A percentile compares a stretch with the other conserved stretches of the same genome.
Evolutionary conservation across 192 early-diverging fungal genomes (phyloP).

Genomic region (Rhizophagus sp.): DNA sequence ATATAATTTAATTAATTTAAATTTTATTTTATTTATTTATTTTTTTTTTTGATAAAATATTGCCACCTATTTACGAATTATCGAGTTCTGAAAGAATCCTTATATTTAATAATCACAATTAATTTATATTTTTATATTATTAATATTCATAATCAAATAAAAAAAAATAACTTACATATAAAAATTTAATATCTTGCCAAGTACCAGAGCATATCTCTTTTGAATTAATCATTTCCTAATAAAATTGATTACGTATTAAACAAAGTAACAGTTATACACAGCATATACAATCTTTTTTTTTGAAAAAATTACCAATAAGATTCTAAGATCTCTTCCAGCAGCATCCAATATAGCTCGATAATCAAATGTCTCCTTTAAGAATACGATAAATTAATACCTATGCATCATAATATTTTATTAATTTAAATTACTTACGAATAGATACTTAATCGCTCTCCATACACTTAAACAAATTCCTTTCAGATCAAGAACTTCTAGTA

Average conservation of each 20-base stretch:
- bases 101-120: no score
- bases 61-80: no score
- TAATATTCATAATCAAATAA: neutral
- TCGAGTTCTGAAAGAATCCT: no score
- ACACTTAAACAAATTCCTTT: neutral
- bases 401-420: neutral
- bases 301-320: neutral
- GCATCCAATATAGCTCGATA: neutral
- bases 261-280: neutral
- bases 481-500: neutral
- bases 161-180: neutral
- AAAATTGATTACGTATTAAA: neutral
- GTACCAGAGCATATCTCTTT: neutral
- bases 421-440: neutral
- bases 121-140: no score
- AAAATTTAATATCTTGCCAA: neutral
- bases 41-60: no score
- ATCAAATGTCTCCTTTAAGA: neutral
- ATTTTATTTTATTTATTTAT: no score
- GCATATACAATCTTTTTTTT: neutral
- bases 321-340: neutral
- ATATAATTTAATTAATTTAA: no score
- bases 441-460: neutral
- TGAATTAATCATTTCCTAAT: neutral
- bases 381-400: neutral